phyloP scores from a whole-genome alignment of 1,284 basidiomycete genomes.

The Ceratobasidium papillatum region DNA sequence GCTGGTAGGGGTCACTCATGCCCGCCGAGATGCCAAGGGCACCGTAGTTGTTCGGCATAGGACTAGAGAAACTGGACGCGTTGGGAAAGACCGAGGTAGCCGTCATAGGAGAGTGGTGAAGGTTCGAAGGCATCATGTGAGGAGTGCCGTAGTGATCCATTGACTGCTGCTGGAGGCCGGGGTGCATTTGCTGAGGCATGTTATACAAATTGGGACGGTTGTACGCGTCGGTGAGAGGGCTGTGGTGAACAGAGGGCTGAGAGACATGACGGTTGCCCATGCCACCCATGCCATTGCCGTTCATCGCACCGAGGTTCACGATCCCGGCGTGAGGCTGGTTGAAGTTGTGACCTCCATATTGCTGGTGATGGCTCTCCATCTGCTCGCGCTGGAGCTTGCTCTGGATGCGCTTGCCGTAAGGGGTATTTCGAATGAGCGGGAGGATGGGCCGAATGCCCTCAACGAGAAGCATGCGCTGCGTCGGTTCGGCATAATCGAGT shows the following conservation, averaged over 20 bases:
- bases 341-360: constrained; percentile 56
- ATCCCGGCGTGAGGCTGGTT: constrained; percentile 55
- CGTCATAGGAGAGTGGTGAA: constrained; percentile 62
- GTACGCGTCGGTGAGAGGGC: constrained; percentile 69
- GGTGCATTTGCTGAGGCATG: constrained; percentile 60
- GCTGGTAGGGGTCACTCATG: constrained; percentile 77
- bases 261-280: constrained; percentile 46
- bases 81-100: constrained; percentile 80
- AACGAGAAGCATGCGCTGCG: constrained; percentile 82
- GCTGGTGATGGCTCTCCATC: constrained; percentile 63
- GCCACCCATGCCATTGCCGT: constrained; percentile 62
- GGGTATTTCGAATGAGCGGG: constrained; percentile 94
- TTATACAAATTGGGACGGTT: constrained; percentile 58
- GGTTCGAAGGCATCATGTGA: constrained; percentile 34
- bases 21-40: constrained; percentile 59
- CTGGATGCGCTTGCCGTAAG: constrained; percentile 97
- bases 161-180: constrained; percentile 57
- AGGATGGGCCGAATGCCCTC: constrained; percentile 97
- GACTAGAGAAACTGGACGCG: constrained; percentile 65
- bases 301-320: constrained; percentile 64
- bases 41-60: constrained; percentile 62
- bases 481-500: constrained; percentile 91
- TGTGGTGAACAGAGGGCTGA: constrained; percentile 23
- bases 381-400: constrained; percentile 95
- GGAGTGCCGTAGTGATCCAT: constrained; percentile 31